Conservation (phyloP, 1,139 yeast genomes). For the Kurtzmaniella quercitrusa region DNA sequence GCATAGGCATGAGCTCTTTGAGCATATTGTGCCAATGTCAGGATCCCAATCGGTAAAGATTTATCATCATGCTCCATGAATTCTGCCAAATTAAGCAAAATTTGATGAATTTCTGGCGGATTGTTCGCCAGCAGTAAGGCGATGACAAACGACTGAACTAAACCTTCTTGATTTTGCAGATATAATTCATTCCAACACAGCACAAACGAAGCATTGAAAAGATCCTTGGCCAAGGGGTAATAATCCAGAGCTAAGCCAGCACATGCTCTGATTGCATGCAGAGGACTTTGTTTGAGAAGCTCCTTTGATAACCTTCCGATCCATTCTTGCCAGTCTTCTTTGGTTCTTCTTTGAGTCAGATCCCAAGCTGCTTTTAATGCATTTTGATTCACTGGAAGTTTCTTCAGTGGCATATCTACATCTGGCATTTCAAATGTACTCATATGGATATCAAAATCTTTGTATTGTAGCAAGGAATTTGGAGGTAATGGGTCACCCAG, state of each 20-base stretch:
- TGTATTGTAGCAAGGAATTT: constrained; percentile 59
- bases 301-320: constrained; percentile 82
- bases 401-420: constrained; percentile 66
- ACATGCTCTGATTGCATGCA: constrained; percentile 92
- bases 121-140: constrained; percentile 88
- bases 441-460: constrained; percentile 51
- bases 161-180: constrained; percentile 88
- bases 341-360: constrained; percentile 79
- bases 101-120: constrained; percentile 94
- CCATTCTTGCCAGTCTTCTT: constrained; percentile 99
- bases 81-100: constrained; percentile 83
- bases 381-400: constrained; percentile 75
- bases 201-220: constrained; percentile 92
- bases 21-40: constrained; percentile 88
- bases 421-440: constrained; percentile 57
- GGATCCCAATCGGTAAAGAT: constrained; percentile 83
- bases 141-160: constrained; percentile 78
- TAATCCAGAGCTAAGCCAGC: constrained; percentile 86
- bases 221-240: constrained; percentile 82
- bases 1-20: constrained; percentile 97
- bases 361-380: constrained; percentile 88
- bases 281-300: constrained; percentile 85
- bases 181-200: constrained; percentile 94
- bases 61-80: constrained; percentile 98
- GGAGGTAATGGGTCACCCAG: constrained; percentile 91